phyloP scores from a whole-genome alignment of 331 rosid genomes.

The Malus hybrid region DNA sequence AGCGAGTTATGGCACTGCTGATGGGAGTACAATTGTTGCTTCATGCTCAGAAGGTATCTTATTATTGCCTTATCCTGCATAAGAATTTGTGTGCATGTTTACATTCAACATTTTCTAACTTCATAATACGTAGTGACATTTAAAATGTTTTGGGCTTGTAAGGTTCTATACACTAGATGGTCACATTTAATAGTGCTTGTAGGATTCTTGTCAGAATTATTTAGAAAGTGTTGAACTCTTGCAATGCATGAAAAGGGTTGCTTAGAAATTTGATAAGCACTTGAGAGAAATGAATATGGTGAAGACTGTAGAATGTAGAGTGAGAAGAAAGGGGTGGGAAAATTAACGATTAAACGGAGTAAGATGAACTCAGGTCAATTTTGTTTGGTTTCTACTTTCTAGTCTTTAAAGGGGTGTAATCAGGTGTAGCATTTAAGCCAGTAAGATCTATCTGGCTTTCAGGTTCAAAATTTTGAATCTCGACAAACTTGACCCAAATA shows the following conservation, averaged over 20 bases:
- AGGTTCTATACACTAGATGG: background rate
- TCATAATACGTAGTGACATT: background rate
- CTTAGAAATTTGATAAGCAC: background rate
- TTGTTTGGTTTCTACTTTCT: background rate
- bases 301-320: too few relatives aligned
- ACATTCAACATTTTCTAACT: background rate
- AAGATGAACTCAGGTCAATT: too few relatives aligned
- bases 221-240: background rate
- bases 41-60: slow-evolving; percentile 95
- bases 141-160: background rate
- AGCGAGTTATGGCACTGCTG: slow-evolving; percentile 87
- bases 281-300: too few relatives aligned
- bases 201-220: background rate
- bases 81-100: background rate
- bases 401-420: background rate
- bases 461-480: background rate
- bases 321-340: too few relatives aligned
- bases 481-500: background rate
- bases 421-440: background rate
- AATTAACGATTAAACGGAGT: too few relatives aligned
- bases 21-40: slow-evolving; percentile 81
- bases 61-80: background rate
- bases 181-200: too few relatives aligned
- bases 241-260: background rate
- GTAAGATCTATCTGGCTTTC: background rate